Base-by-base conservation (phyloP, 2,329 filamentous ascomycete species). In the Xylariaceae sp. region DNA sequence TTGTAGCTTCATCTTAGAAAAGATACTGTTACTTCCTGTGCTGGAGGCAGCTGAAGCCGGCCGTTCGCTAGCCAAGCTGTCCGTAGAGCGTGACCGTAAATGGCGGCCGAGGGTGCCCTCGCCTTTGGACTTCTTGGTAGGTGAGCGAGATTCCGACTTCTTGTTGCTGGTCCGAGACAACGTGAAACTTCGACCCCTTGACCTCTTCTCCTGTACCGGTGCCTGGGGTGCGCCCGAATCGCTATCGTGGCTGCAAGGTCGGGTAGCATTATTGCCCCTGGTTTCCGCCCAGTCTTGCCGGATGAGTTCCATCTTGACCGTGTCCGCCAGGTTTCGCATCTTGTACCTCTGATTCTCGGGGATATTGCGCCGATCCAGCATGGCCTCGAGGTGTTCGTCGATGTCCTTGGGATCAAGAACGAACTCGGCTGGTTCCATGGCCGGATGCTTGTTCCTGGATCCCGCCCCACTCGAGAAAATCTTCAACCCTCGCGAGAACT, bases 301-400 rank as follows among this genome's bases (percentile, higher is more conserved):
- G 68, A 97, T 92, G 69, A 99, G 95, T 71, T 97, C 92, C 71
- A 92, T 90, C 76, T 99, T 99, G 77, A 97, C 92, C 42, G 89
- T 88, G 65, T 90, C 83, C 63, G 90, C 91, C 61, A 99, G 78
- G 58, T 87, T 92, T 51, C 93, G 85, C 92, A 99, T 97, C 76
- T 95, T 95, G 74, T 93, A 91, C 57, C 93, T 83, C 80, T 96
- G 92, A 64, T 96, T 89, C 70, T 95, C 90, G 2, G 93, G 92
- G 57, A 97, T 96, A 69, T 97, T 96, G 64, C 93, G 84, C 15
- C 92, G 86, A 72, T 96, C 91, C 74, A 96, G 73, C 74, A 85
- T 80, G 2, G 81, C 83, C 67, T 87, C 83, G 52, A 85, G 78
- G 63, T 85, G 82, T 59, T 74, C 75, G 62, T 83, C 77, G 47